Percentiles rank a stretch among this genome's conserved stretches.
Conservation (phyloP, 2,329 filamentous ascomycete species). For the Cladosporium oxysporum region DNA sequence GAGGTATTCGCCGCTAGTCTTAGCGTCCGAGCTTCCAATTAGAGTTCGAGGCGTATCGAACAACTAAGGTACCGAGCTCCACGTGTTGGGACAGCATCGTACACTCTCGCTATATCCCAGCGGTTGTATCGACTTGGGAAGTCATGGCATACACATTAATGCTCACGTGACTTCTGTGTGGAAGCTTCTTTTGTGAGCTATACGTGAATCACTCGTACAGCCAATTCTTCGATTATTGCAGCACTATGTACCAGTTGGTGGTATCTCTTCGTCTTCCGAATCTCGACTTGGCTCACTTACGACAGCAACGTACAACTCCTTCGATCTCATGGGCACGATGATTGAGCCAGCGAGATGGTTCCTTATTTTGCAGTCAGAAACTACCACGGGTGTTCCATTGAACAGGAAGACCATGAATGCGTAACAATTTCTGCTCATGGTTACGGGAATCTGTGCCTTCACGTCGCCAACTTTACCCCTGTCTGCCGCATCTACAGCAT, state of each 20-base stretch:
- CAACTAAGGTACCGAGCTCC: neutral
- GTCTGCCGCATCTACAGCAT: neutral
- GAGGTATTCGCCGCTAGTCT: neutral
- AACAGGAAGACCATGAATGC: neutral
- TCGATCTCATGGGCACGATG: neutral
- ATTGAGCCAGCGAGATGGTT: neutral
- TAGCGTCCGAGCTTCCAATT: neutral
- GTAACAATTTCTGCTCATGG: neutral
- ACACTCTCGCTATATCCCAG: neutral
- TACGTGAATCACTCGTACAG: no score
- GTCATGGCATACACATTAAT: neutral
- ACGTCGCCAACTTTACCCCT: neutral
- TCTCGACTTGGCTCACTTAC: neutral
- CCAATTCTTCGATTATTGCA: neutral
- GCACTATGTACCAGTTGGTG: neutral
- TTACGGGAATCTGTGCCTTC: neutral
- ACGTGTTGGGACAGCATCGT: neutral
- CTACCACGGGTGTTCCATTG: neutral
- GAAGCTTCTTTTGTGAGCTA: no score
- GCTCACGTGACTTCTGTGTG: neutral
- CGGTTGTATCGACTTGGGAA: neutral
- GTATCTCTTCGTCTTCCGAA: neutral
- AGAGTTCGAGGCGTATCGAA: neutral
- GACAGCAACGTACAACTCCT: neutral
- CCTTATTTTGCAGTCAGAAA: neutral